Conservation (phyloP, 1,139 yeast genomes). For the Hyphopichia wangnamkhiaoensis region DNA sequence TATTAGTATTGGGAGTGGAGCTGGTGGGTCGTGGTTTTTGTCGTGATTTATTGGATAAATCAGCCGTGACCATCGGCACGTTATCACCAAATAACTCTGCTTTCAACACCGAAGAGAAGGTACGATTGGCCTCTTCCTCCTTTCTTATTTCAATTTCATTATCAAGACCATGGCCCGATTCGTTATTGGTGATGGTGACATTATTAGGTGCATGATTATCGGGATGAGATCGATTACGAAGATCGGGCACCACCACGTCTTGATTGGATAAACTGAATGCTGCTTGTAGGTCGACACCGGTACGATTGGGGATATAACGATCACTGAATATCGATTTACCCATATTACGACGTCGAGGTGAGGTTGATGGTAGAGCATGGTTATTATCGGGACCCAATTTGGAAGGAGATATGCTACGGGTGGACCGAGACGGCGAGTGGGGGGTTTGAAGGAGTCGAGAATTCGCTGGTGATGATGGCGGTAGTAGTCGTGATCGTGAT, state of each 20-base stretch:
- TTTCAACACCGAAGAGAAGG: slow-evolving; percentile 81
- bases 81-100: slow-evolving; percentile 92
- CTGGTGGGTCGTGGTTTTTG: slow-evolving; percentile 4
- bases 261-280: slow-evolving; percentile 70
- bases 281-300: slow-evolving; percentile 85
- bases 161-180: slow-evolving; percentile 22
- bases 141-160: slow-evolving; percentile 68
- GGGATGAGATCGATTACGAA: slow-evolving; percentile 20
- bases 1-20: slow-evolving; percentile 1
- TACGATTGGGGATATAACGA: slow-evolving; percentile 81
- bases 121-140: slow-evolving; percentile 82
- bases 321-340: slow-evolving; percentile 65
- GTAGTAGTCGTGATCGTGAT: slow-evolving; percentile 1
- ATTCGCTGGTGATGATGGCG: background rate
- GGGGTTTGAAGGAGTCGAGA: slow-evolving; percentile 33
- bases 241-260: slow-evolving; percentile 40
- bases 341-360: slow-evolving; percentile 42
- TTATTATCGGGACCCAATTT: slow-evolving; percentile 22
- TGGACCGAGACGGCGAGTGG: slow-evolving; percentile 42
- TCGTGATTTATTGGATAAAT: slow-evolving; percentile 18
- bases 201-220: background rate
- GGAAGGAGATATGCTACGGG: slow-evolving; percentile 31
- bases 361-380: slow-evolving; percentile 29
- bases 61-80: slow-evolving; percentile 58
- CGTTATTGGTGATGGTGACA: background rate